Conservation (phyloP, 1,139 yeast genomes). For the Candida freyschussii region DNA sequence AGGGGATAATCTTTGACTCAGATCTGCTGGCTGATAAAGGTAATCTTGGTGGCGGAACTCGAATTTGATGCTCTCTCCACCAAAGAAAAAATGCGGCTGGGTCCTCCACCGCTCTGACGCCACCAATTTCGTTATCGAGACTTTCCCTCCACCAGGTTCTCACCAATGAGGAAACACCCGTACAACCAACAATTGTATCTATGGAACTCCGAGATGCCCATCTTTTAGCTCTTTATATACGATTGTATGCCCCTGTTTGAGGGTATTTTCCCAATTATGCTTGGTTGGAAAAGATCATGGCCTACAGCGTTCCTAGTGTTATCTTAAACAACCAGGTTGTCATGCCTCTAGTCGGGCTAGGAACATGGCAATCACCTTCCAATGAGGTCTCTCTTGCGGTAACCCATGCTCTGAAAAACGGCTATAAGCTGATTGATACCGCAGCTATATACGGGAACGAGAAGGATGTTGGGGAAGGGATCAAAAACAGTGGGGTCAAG, state of each 20-base stretch:
- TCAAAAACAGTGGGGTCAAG: constrained; percentile 55
- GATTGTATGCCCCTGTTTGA: too few species aligned
- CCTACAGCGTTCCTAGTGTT: constrained; percentile 12
- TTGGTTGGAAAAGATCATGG: not conserved
- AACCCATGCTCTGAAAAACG: constrained; percentile 36
- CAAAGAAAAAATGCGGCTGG: too few species aligned
- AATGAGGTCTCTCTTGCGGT: constrained; percentile 57
- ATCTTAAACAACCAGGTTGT: constrained; percentile 38
- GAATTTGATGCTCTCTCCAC: too few species aligned
- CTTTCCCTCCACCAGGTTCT: not conserved
- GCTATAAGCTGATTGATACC: constrained; percentile 69
- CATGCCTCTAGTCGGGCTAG: constrained; percentile 43
- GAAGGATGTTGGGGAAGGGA: constrained; percentile 63
- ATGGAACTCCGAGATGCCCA: not conserved
- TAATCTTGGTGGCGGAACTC: too few species aligned
- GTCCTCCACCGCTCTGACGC: too few species aligned
- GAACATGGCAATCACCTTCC: constrained; percentile 45
- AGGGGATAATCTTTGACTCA: too few species aligned
- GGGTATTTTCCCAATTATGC: not conserved
- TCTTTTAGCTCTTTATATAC: not conserved
- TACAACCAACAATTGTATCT: too few species aligned
- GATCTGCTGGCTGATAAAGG: too few species aligned
- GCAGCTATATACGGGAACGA: constrained; percentile 77
- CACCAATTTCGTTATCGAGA: too few species aligned
- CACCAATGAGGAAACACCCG: constrained; percentile 4